These are phyloP conservation scores for Oidiodendron maius DNA, from an alignment of 495 filamentous ascomycete genomes.

Conservation along the genomic window DNA sequence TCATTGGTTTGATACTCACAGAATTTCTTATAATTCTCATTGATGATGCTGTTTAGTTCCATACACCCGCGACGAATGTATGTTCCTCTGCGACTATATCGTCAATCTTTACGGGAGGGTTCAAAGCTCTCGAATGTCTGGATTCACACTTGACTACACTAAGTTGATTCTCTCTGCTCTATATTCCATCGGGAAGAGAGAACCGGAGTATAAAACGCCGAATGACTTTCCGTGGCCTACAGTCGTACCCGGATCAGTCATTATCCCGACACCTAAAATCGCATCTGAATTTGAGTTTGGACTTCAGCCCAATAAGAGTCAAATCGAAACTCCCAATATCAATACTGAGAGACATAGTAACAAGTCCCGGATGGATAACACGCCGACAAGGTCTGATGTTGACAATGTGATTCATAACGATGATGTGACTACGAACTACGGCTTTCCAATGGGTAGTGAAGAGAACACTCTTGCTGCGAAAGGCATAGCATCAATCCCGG, in stretches of 20 bases:
- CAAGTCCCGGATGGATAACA: no score
- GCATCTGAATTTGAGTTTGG: neutral
- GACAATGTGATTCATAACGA: no score
- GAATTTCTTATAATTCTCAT: no score
- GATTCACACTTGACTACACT: constrained; percentile 10
- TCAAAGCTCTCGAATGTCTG: constrained; percentile 10
- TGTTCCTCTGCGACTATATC: constrained; percentile 3
- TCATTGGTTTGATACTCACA: neutral
- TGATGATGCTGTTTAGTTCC: constrained; percentile 3
- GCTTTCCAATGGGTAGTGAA: no score
- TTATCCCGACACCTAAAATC: neutral
- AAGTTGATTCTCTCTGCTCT: constrained; percentile 3
- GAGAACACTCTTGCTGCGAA: no score
- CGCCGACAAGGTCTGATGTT: no score
- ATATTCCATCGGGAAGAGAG: neutral
- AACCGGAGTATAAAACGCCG: neutral
- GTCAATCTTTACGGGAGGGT: constrained; percentile 3
- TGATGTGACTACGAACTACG: no score
- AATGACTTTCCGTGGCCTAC: constrained; percentile 9
- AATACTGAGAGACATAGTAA: no score
- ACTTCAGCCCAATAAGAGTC: neutral
- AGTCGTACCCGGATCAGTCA: neutral
- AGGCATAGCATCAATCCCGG: no score
- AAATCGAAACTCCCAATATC: no score
- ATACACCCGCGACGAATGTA: constrained; percentile 9